These are phyloP conservation scores for Penicillium daleae DNA, from an alignment of 495 filamentous ascomycete genomes.

Conservation along the genomic window DNA sequence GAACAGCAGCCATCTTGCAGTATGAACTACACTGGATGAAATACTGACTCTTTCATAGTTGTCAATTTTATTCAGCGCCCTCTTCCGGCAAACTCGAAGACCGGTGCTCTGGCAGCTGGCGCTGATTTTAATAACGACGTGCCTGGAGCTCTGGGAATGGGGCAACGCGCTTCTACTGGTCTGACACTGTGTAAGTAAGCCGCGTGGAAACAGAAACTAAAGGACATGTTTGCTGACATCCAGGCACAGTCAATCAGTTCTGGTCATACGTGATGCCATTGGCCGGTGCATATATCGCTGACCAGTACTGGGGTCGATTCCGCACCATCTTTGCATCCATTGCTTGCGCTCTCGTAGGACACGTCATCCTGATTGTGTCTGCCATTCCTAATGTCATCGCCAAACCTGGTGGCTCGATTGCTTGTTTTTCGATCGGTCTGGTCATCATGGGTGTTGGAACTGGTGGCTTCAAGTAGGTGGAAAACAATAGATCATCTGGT, in stretches of 20 bases:
- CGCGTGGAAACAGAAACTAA: neutral
- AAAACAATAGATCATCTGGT: neutral
- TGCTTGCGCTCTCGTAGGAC: constrained; percentile 61
- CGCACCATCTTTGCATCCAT: constrained; percentile 60
- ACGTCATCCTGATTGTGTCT: constrained; percentile 63
- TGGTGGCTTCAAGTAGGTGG: constrained; percentile 62
- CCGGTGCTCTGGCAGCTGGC: constrained; percentile 53
- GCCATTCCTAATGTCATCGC: constrained; percentile 53
- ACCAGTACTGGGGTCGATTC: constrained; percentile 58
- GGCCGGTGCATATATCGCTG: constrained; percentile 70
- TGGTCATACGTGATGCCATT: constrained; percentile 76
- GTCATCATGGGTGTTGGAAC: constrained; percentile 56
- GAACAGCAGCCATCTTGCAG: neutral
- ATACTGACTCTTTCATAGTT: constrained; percentile 32
- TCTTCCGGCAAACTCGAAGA: constrained; percentile 59
- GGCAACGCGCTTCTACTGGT: constrained; percentile 66
- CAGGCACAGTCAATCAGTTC: constrained; percentile 68
- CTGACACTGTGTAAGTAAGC: constrained; percentile 52
- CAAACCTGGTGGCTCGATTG: constrained; percentile 46
- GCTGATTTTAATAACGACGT: constrained; percentile 50
- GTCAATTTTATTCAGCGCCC: constrained; percentile 72
- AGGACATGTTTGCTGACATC: neutral
- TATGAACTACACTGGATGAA: neutral
- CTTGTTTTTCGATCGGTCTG: constrained; percentile 63
- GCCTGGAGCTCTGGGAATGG: constrained; percentile 66